phyloP scores from a whole-genome alignment of 176 grass and related monocot genomes.

The Cenchrus purpureus region DNA sequence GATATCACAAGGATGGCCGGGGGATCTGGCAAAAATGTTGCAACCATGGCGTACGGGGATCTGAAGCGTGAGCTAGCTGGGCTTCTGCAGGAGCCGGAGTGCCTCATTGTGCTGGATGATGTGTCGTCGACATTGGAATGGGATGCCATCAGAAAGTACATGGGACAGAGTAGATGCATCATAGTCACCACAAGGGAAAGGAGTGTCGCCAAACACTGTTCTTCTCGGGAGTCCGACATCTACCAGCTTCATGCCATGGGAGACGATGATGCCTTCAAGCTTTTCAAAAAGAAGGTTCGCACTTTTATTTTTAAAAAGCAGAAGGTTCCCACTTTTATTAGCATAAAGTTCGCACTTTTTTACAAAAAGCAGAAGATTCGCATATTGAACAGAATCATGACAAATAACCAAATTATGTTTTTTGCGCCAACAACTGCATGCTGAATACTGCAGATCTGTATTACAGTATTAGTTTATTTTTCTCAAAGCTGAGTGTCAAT shows the following conservation, averaged over 20 bases:
- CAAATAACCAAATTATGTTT: too few relatives aligned
- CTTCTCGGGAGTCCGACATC: not conserved
- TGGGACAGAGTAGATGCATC: not conserved
- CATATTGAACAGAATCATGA: not conserved
- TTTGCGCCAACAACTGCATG: too few relatives aligned
- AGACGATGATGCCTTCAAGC: not conserved
- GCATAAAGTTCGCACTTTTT: too few relatives aligned
- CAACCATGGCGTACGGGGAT: not conserved
- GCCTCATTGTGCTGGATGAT: constrained; percentile 44
- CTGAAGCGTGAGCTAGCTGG: not conserved
- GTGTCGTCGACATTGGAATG: not conserved
- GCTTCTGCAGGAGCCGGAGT: not conserved
- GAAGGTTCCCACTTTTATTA: not conserved
- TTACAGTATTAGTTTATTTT: not conserved
- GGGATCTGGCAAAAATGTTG: not conserved
- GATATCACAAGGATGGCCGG: not conserved
- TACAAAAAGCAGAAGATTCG: too few relatives aligned
- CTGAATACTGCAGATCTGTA: too few relatives aligned
- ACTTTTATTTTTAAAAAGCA: too few relatives aligned
- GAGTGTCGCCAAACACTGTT: constrained; percentile 17
- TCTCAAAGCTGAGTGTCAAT: not conserved
- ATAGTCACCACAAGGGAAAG: constrained; percentile 33
- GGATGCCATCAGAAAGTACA: constrained; percentile 8
- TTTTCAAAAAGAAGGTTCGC: constrained; percentile 25
- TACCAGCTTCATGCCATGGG: constrained; percentile 1